Conservation (phyloP, 441 rosid genomes). For the Macaranga tanarius region DNA sequence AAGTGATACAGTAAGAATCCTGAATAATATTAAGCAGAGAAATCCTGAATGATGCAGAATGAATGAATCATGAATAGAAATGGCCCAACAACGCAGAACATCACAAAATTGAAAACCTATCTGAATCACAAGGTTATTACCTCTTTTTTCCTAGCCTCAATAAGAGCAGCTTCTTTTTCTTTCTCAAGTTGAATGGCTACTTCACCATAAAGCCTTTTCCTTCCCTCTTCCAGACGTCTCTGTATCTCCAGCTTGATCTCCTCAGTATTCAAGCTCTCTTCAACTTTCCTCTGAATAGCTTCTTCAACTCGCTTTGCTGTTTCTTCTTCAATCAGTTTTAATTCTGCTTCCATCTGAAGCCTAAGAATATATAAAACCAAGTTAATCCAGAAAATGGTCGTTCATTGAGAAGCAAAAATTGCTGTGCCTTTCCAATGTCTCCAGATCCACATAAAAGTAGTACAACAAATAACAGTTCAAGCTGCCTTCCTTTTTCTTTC, state of each 20-base stretch:
- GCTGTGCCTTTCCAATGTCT: constrained; percentile 31
- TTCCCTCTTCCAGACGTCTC: constrained; percentile 67
- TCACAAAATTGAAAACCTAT: no score
- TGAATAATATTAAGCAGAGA: no score
- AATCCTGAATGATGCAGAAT: no score
- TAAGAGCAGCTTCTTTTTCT: constrained; percentile 69
- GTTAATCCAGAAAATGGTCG: constrained; percentile 44
- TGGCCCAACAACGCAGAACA: no score
- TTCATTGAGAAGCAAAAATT: constrained; percentile 3
- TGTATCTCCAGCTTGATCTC: constrained; percentile 69
- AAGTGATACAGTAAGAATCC: no score
- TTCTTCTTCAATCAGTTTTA: constrained; percentile 90
- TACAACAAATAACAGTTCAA: constrained; percentile 26
- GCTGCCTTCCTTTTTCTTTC: constrained; percentile 16
- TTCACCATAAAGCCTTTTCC: constrained; percentile 67
- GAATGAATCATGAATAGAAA: no score
- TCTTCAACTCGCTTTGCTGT: constrained; percentile 84
- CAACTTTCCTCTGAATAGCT: constrained; percentile 69
- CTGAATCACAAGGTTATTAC: constrained; percentile 31
- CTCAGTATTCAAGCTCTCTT: constrained; percentile 74
- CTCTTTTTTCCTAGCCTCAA: constrained; percentile 77
- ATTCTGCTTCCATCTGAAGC: constrained; percentile 89
- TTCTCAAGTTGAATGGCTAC: constrained; percentile 79
- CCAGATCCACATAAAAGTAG: constrained; percentile 37
- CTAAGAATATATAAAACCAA: constrained; percentile 46